A percentile compares a stretch with the other conserved stretches of the same genome.
phyloP scores from a whole-genome alignment of 192 early-diverging fungal genomes.

The Backusella psychrophila region DNA sequence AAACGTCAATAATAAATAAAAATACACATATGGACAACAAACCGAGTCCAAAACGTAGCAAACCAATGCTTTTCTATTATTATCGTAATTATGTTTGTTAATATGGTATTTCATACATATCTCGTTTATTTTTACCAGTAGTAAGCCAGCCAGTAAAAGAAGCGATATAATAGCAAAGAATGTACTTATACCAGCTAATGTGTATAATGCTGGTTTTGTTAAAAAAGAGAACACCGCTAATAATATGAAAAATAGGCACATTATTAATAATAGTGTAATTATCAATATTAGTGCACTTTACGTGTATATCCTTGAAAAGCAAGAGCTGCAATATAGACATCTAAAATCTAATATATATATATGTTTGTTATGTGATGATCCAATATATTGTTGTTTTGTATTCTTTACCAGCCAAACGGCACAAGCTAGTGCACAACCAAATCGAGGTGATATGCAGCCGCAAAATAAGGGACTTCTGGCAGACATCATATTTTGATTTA shows the following conservation, averaged over 20 bases:
- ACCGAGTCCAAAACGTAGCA: background rate
- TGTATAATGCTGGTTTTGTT: background rate
- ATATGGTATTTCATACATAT: background rate
- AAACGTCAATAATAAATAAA: background rate
- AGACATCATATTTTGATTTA: background rate
- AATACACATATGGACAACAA: background rate
- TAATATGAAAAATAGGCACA: background rate
- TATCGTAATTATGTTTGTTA: no score
- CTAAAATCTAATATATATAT: background rate
- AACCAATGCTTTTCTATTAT: background rate
- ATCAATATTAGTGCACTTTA: background rate
- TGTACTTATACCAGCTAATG: background rate
- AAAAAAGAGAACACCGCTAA: background rate
- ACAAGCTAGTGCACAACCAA: background rate
- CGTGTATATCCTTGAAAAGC: slow-evolving; percentile 6
- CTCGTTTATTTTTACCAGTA: background rate
- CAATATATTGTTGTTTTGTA: background rate
- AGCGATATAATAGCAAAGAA: background rate
- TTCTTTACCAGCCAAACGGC: background rate
- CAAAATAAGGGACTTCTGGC: background rate
- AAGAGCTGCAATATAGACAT: background rate
- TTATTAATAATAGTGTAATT: background rate
- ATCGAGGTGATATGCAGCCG: background rate
- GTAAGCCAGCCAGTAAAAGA: background rate
- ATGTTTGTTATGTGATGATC: background rate